phyloP scores from a whole-genome alignment of 768 basidiomycete genomes.

The Pleurotus tuoliensis region DNA sequence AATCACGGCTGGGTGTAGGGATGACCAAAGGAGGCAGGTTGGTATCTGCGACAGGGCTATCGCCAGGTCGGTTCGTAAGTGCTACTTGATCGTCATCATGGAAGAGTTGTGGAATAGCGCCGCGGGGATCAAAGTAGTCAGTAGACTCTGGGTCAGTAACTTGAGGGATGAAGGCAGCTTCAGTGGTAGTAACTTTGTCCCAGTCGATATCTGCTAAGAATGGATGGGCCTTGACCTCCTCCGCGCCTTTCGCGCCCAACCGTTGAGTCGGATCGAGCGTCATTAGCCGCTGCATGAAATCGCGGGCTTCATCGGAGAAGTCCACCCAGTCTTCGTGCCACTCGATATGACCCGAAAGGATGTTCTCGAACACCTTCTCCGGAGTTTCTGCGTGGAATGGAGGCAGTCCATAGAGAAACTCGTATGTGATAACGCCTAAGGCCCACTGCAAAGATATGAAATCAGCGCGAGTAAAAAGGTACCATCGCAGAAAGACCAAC shows the following conservation, averaged over 20 bases:
- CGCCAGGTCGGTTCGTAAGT: conserved; percentile 46
- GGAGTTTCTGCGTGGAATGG: conserved; percentile 98
- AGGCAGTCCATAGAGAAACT: conserved; percentile 94
- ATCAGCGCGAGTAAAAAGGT: conserved; percentile 4
- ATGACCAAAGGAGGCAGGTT: conserved; percentile 39
- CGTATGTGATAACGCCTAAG: conserved; percentile 95
- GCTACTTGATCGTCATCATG: conserved; percentile 78
- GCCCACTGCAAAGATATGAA: conserved; percentile 71
- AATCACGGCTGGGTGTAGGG: conserved; percentile 41
- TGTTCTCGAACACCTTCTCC: conserved; percentile 97
- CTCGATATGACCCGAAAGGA: conserved; percentile 87
- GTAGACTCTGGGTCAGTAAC: conserved; percentile 96
- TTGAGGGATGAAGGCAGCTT: conserved; percentile 94
- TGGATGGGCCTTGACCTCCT: conserved; percentile 89
- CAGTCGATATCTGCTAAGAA: conserved; percentile 92
- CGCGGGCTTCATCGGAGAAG: conserved; percentile 77
- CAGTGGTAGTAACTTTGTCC: conserved; percentile 83
- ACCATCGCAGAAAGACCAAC: conserved; percentile 39
- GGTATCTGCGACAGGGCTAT: conserved; percentile 36
- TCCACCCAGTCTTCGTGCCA: conserved; percentile 97
- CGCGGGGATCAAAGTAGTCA: conserved; percentile 98
- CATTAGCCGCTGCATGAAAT: conserved; percentile 88
- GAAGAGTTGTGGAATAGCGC: conserved; percentile 87
- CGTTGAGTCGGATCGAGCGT: conserved; percentile 74
- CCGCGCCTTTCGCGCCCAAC: conserved; percentile 82